These are phyloP conservation scores for Pouteria glomerata DNA, from an alignment of 148 eudicot genomes.

Conservation along the genomic window DNA sequence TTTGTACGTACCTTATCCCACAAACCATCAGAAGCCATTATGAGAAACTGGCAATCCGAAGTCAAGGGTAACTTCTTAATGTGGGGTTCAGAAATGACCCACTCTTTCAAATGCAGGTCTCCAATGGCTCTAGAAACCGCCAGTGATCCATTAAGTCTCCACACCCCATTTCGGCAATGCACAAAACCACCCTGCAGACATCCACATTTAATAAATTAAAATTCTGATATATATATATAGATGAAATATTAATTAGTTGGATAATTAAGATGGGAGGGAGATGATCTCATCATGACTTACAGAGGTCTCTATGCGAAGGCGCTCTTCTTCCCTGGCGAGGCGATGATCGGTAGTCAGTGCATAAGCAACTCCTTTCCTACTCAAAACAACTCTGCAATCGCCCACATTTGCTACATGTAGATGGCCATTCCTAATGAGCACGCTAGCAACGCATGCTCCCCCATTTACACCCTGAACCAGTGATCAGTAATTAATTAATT, in stretches of 20 bases:
- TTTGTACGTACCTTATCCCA: slow-evolving; percentile 66
- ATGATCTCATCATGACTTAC: slow-evolving; percentile 28
- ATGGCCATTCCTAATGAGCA: slow-evolving; percentile 35
- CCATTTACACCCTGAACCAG: slow-evolving; percentile 44
- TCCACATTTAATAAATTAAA: background rate
- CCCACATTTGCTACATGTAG: slow-evolving; percentile 53
- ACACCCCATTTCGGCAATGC: slow-evolving; percentile 40
- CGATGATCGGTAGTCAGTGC: slow-evolving; percentile 52
- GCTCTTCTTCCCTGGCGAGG: slow-evolving; percentile 49
- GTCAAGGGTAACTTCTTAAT: background rate
- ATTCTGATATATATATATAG: background rate
- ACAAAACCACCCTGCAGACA: slow-evolving; percentile 56
- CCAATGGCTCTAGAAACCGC: slow-evolving; percentile 78
- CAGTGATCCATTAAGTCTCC: slow-evolving; percentile 60
- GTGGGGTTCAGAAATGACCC: slow-evolving; percentile 65
- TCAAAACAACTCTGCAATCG: slow-evolving; percentile 61
- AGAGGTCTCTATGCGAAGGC: slow-evolving; percentile 42
- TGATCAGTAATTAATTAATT: too few species aligned
- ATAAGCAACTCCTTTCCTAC: slow-evolving; percentile 39
- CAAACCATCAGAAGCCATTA: slow-evolving; percentile 54
- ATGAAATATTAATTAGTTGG: background rate
- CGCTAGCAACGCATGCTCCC: slow-evolving; percentile 60
- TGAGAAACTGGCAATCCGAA: slow-evolving; percentile 37
- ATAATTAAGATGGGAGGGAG: background rate
- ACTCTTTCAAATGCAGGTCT: slow-evolving; percentile 48